Percentiles rank a stretch among this genome's conserved stretches.
Conservation (phyloP, 108 stramenopile genomes). For the Aurantiochytrium sp. region DNA sequence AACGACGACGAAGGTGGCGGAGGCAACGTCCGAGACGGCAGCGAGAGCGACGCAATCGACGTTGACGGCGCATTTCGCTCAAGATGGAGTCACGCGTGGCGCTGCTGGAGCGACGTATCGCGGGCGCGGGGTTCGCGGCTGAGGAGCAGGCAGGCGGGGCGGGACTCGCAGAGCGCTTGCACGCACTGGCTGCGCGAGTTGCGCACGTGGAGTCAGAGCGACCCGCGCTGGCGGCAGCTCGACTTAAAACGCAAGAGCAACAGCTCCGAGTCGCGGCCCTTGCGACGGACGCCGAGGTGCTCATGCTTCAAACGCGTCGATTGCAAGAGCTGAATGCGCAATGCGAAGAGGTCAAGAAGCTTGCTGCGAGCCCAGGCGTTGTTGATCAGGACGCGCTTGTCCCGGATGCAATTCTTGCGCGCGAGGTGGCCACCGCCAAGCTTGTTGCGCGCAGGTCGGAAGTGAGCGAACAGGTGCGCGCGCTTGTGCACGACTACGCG, state of each 20-base stretch:
- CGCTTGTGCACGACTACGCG: neutral
- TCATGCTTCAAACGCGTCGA: neutral
- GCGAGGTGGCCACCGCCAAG: neutral
- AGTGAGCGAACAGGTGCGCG: neutral
- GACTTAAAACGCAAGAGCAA: neutral
- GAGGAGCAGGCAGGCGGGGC: neutral
- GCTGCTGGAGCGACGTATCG: slow-evolving; percentile 8
- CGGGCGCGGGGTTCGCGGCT: neutral
- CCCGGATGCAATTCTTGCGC: neutral
- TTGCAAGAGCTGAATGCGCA: neutral
- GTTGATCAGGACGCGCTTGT: neutral
- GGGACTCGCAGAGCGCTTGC: neutral
- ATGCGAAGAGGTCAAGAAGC: neutral
- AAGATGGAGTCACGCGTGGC: neutral
- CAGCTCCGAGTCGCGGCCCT: neutral
- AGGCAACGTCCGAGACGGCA: no score
- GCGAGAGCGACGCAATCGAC: no score
- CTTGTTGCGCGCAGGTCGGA: neutral
- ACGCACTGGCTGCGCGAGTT: neutral
- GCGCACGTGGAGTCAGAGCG: neutral
- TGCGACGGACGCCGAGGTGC: neutral
- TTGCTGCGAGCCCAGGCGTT: neutral
- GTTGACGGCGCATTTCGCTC: no score
- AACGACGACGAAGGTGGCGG: no score
- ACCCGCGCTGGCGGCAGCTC: neutral